Percentiles rank a stretch among this genome's conserved stretches.
Evolutionary conservation across 2,329 filamentous ascomycete species (phyloP).

Genomic region (Sphaceloma murrayae): DNA sequence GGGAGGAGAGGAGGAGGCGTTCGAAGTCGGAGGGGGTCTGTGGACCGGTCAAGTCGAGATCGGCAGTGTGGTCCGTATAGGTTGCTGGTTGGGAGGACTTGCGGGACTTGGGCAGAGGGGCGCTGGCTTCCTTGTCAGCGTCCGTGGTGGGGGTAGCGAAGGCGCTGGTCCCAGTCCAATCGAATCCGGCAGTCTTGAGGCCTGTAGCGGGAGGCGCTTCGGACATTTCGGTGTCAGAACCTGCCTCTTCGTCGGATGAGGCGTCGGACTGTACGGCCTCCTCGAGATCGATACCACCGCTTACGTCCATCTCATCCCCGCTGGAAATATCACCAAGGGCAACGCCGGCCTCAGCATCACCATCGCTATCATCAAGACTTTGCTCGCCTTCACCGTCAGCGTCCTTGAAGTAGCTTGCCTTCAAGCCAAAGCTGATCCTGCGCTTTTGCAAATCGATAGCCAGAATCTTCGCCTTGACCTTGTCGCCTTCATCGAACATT

Average conservation of each 20-base stretch:
- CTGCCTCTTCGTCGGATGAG: constrained; percentile 36
- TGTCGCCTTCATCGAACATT: constrained; percentile 80
- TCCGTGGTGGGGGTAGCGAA: constrained; percentile 45
- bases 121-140: constrained; percentile 46
- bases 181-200: constrained; percentile 67
- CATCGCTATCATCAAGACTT: constrained; percentile 35
- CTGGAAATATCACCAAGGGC: constrained; percentile 29
- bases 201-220: constrained; percentile 32
- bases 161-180: constrained; percentile 66
- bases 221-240: constrained; percentile 40
- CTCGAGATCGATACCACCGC: constrained; percentile 35
- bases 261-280: constrained; percentile 27
- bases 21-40: constrained; percentile 90
- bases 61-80: constrained; percentile 81
- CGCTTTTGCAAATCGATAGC: constrained; percentile 65
- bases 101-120: constrained; percentile 33
- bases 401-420: constrained; percentile 78
- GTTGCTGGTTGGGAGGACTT: constrained; percentile 64
- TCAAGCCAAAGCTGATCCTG: constrained; percentile 80
- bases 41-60: constrained; percentile 78
- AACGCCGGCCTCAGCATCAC: constrained; percentile 31
- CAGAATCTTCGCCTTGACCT: constrained; percentile 84
- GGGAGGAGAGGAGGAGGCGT: constrained; percentile 79
- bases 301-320: constrained; percentile 31
- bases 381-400: constrained; percentile 39